phyloP scores from a whole-genome alignment of 305 asterid species.

The Fraxinus ornus region DNA sequence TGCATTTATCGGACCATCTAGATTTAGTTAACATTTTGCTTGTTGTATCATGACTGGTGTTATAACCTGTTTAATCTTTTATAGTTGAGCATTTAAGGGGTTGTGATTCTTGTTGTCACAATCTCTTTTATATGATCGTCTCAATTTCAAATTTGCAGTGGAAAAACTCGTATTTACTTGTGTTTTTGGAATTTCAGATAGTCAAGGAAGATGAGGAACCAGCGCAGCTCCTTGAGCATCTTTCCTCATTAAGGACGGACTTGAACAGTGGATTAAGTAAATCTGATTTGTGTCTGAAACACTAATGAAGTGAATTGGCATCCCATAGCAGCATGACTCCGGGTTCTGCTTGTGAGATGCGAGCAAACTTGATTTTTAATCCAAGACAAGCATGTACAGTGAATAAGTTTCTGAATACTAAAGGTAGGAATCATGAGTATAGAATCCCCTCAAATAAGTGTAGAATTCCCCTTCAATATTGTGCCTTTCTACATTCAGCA shows the following conservation, averaged over 20 bases:
- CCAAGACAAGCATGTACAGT: conserved; percentile 31
- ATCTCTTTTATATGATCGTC: neutral
- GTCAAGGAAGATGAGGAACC: conserved; percentile 58
- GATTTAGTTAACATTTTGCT: neutral
- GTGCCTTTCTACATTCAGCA: neutral
- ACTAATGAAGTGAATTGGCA: conserved; percentile 33
- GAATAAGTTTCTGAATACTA: conserved; percentile 20
- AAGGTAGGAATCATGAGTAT: conserved; percentile 13
- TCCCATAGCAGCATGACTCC: conserved; percentile 36
- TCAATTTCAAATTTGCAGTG: neutral
- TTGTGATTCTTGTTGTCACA: neutral
- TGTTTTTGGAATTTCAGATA: conserved; percentile 34
- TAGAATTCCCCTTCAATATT: neutral
- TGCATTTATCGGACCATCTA: neutral
- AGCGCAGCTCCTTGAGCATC: conserved; percentile 42
- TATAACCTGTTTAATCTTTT: neutral
- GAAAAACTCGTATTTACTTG: neutral
- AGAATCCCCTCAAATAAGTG: conserved; percentile 20
- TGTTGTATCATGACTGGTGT: neutral
- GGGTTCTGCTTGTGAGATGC: conserved; percentile 46
- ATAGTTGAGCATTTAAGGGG: neutral
- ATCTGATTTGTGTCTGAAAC: conserved; percentile 6
- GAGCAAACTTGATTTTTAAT: conserved; percentile 17
- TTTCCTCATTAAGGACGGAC: conserved; percentile 40
- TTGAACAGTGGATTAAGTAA: conserved; percentile 29